phyloP scores from a whole-genome alignment of 2,329 filamentous ascomycete species.

The Falciphora oryzae region DNA sequence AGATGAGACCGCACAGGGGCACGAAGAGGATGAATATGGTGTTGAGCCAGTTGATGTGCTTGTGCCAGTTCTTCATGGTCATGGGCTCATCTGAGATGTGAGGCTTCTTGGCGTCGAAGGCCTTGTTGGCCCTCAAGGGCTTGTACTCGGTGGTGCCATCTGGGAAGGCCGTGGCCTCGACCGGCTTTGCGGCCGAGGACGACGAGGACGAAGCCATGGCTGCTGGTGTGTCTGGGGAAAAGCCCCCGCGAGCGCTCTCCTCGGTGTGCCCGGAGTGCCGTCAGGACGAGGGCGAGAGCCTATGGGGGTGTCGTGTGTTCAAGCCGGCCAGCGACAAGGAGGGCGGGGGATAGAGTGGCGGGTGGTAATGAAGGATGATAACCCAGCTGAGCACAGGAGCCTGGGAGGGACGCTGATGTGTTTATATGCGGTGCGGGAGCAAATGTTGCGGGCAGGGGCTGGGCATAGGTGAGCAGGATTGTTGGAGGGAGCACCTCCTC shows the following conservation, averaged over 20 bases:
- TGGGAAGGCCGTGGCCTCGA: constrained; percentile 35
- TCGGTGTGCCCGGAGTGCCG: neutral
- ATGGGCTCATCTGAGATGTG: constrained; percentile 82
- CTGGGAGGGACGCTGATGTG: neutral
- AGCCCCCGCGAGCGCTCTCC: neutral
- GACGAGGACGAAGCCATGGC: constrained; percentile 31
- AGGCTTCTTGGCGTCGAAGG: constrained; percentile 58
- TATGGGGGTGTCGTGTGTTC: neutral
- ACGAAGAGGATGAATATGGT: constrained; percentile 73
- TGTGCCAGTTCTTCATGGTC: constrained; percentile 78
- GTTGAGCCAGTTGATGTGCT: constrained; percentile 94
- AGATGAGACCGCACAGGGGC: constrained; percentile 66
- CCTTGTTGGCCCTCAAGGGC: constrained; percentile 39
- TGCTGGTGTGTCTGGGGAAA: neutral
- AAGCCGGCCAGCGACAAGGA: neutral
- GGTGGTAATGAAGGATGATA: neutral
- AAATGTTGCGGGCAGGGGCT: neutral
- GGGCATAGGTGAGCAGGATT: neutral
- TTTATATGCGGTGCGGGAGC: neutral
- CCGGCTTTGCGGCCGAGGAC: constrained; percentile 26
- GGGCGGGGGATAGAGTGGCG: neutral
- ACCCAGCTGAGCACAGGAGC: neutral
- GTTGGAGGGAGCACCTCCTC: neutral
- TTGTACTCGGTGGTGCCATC: constrained; percentile 53
- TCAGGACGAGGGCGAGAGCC: constrained; percentile 10